Conservation (phyloP, 2,329 filamentous ascomycete genomes). For the Xylaria sp. region DNA sequence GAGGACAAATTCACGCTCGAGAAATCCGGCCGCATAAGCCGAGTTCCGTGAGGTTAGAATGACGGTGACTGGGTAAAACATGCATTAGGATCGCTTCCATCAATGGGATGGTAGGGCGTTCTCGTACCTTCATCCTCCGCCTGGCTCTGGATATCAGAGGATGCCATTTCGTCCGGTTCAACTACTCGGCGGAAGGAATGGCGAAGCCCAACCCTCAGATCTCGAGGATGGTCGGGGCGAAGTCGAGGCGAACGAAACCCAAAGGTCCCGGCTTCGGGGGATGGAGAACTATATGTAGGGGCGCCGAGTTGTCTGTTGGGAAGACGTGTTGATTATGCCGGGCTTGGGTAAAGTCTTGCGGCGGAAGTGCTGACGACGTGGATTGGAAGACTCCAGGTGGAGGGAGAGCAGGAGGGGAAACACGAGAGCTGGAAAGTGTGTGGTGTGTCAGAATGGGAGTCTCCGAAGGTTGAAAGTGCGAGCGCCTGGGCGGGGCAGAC, state of each 20-base stretch:
- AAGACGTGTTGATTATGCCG: not conserved
- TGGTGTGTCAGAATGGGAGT: not conserved
- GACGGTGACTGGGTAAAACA: slow-evolving; percentile 17
- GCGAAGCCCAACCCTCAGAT: not conserved
- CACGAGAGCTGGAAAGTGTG: not conserved
- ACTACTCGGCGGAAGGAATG: not conserved
- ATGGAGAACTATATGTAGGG: not conserved
- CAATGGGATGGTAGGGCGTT: not conserved
- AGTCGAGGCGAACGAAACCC: not conserved
- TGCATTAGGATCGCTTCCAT: not conserved
- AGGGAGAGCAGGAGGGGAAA: not conserved
- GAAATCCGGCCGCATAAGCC: slow-evolving; percentile 8
- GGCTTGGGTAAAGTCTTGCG: not conserved
- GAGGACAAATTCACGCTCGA: slow-evolving; percentile 37
- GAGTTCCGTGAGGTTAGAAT: slow-evolving; percentile 19
- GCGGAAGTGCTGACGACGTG: not conserved
- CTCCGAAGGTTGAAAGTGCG: not conserved
- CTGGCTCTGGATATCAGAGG: slow-evolving; percentile 1
- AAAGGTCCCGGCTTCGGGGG: not conserved
- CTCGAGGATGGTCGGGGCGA: not conserved
- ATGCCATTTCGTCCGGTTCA: slow-evolving; percentile 5
- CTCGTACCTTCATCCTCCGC: slow-evolving; percentile 23
- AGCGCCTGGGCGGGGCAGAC: not conserved
- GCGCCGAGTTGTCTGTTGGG: not conserved
- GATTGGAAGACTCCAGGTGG: not conserved